Base-by-base conservation (phyloP, 2,329 filamentous ascomycete species). In the Cladobotryum protrusum region DNA sequence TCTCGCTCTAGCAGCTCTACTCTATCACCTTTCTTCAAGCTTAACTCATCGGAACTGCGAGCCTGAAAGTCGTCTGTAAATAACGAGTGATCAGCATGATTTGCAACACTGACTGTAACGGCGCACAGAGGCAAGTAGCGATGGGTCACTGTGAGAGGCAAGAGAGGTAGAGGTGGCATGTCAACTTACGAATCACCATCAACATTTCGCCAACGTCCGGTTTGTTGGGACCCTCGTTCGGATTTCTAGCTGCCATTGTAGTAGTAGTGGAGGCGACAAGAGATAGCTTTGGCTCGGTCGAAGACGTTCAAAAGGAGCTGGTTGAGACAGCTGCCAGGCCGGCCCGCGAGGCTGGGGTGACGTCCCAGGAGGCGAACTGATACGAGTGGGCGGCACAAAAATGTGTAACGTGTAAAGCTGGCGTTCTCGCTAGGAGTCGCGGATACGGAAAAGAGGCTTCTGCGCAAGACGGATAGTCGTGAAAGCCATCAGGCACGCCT, bases 1-100 rank as follows among this genome's bases (percentile, higher is more conserved):
- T 93, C 88, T 61, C 87, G 80, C 70, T 93, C 88, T 56, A 92
- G 81, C 55, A 95, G 72, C 71, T 92, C 86, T 54, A 95, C 85
- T 56, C 86, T 82, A 62, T 93, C 87, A 59, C 87, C 91, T 63
- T 95, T 95, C 49, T 82, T 76, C 57, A 99, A 77, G 59, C 83
- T 95, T 63, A 99, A 77, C 75, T 99, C 93, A 71, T 99, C 93
- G 51, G 88, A 86, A 68, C 90, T 95, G 58, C 93, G 84, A 51
- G 92, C 91, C 59, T 84, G 76, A 67, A 99, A 97, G 70, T 96
- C 90, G 71, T 99, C 89, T 95, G 52, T 41, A 50, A 36, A 37
- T 40, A 40, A 36, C 39, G 41, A 54, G 47, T n/a, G 29, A 53
- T 56, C 12, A 54, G 54, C 45, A 51, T 37, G 24, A 7, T 19